Base-by-base conservation (phyloP, 2,329 filamentous ascomycete genomes). In the Aspergillus novofumigatus region DNA sequence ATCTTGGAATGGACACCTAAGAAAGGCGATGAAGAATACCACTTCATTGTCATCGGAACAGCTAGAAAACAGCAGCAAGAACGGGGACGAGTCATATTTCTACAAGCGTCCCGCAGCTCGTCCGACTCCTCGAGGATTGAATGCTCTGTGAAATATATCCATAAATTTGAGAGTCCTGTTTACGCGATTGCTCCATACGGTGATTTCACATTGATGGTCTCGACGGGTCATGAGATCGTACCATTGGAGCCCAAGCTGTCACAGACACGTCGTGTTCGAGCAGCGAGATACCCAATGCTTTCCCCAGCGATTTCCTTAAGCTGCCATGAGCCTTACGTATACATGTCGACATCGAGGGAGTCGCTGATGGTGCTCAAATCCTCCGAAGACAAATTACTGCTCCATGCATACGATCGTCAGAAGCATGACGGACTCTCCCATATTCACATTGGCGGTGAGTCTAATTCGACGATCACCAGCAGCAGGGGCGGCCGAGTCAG, bases 151-250 rank as follows among this genome's bases (percentile, higher is more conserved):
- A 76, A 75, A 54, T 67, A 75, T 53, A 65, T 74, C 51, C 70
- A 75, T 57, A 60, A 56, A 23, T 71, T 74, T 29, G 68, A 73
- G 7, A 64, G 65, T 1, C 70, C 56, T 77, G 83, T 58, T 70
- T 89, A 50, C 80, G 88, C 61, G 80, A 82, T 72, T 82, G 84
- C 68, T 72, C 77, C 59, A 77, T 86, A 59, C 57, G 69, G 70
- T 2, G 67, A 70, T 50, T 74, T 67, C 28, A 77, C 75, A 23
- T 64, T 80, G 32, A 72, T 83, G 47, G 73, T 79, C 11, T 78
- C 77, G 26, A 72, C 75, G 25, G 80, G 79, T 6, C 74, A 68
- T 28, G 72, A 77, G 42, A 67, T 80, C 1, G 62, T 75, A n/a
- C 67, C 78, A 35, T 63, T 80, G 35, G 73, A 75, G 23, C 71